phyloP scores from a whole-genome alignment of 805 yeast species.

The Myxozyma melibiosi region DNA sequence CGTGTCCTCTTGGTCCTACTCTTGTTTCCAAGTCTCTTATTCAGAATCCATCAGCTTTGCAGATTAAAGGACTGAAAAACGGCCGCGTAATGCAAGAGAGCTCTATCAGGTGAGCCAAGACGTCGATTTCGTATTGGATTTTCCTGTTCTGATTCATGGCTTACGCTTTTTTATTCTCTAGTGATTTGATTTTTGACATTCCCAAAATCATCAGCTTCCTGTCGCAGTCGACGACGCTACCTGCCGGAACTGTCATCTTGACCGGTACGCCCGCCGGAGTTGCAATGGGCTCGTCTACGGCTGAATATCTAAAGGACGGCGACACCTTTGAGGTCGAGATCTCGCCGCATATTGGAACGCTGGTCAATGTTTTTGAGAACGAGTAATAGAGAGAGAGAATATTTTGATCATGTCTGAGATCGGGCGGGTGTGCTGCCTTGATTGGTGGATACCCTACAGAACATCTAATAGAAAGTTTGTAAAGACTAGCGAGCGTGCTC shows the following conservation, averaged over 20 bases:
- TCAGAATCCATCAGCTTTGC: conserved; percentile 42
- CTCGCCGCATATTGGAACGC: neutral
- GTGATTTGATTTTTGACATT: conserved; percentile 53
- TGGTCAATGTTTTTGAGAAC: neutral
- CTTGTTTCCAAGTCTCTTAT: conserved; percentile 44
- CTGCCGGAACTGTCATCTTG: conserved; percentile 55
- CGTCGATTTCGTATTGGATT: neutral
- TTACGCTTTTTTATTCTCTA: conserved; percentile 45
- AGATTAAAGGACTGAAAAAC: conserved; percentile 48
- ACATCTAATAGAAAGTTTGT: too few relatives aligned
- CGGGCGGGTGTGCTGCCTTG: neutral
- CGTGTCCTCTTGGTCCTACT: conserved; percentile 60
- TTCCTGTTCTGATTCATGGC: neutral
- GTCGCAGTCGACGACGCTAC: conserved; percentile 53
- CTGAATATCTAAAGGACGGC: conserved; percentile 48
- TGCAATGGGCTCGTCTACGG: conserved; percentile 50
- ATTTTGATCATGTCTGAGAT: neutral
- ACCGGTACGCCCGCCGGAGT: conserved; percentile 62
- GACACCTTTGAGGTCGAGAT: conserved; percentile 47
- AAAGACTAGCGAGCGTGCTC: too few relatives aligned
- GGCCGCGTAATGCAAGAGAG: conserved; percentile 51
- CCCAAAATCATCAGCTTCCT: conserved; percentile 49
- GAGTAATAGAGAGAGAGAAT: neutral
- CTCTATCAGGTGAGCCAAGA: neutral
- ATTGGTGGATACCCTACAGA: too few relatives aligned